phyloP scores from a whole-genome alignment of 1,139 yeast species.

The Candida pseudocylindracea region DNA sequence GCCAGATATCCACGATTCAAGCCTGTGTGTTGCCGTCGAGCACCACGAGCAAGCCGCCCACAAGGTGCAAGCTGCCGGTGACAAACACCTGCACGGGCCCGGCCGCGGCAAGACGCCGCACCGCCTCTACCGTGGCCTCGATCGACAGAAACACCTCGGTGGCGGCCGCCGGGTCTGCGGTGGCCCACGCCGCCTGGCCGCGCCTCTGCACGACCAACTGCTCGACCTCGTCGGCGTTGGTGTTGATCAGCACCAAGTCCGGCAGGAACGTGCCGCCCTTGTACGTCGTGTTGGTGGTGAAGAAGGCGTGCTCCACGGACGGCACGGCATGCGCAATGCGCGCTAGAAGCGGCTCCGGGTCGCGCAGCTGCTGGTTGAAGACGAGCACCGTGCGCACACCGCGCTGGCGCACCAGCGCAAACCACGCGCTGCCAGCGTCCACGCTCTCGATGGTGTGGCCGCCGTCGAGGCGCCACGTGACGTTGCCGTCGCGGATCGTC shows the following conservation, averaged over 20 bases:
- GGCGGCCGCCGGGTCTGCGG: slow-evolving; percentile 18
- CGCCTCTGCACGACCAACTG: slow-evolving; percentile 61
- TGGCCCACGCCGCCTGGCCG: slow-evolving; percentile 48
- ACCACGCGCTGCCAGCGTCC: slow-evolving; percentile 66
- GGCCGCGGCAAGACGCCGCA: slow-evolving; percentile 6
- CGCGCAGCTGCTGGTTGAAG: slow-evolving; percentile 90
- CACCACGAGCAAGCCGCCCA: slow-evolving; percentile 84
- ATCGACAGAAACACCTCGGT: slow-evolving; percentile 49
- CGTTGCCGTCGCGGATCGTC: slow-evolving; percentile 20
- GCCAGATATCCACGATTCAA: no score
- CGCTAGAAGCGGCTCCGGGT: slow-evolving; percentile 37
- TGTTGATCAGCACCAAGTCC: slow-evolving; percentile 72
- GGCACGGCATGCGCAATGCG: slow-evolving; percentile 22
- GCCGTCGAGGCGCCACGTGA: slow-evolving; percentile 79
- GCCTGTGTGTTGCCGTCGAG: no score
- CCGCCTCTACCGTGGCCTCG: slow-evolving; percentile 44
- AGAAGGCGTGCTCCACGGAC: slow-evolving; percentile 51
- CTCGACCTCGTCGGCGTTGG: slow-evolving; percentile 50
- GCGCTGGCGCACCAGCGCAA: slow-evolving; percentile 10
- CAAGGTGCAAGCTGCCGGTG: slow-evolving; percentile 83
- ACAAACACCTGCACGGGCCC: slow-evolving; percentile 50
- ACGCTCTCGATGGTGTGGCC: slow-evolving; percentile 90
- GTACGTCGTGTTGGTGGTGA: slow-evolving; percentile 89
- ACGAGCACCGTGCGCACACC: slow-evolving; percentile 24
- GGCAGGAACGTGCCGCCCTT: slow-evolving; percentile 57